These are phyloP conservation scores for Ceriops zippeliana DNA, from an alignment of 345 rosid genomes.

Conservation along the genomic window DNA sequence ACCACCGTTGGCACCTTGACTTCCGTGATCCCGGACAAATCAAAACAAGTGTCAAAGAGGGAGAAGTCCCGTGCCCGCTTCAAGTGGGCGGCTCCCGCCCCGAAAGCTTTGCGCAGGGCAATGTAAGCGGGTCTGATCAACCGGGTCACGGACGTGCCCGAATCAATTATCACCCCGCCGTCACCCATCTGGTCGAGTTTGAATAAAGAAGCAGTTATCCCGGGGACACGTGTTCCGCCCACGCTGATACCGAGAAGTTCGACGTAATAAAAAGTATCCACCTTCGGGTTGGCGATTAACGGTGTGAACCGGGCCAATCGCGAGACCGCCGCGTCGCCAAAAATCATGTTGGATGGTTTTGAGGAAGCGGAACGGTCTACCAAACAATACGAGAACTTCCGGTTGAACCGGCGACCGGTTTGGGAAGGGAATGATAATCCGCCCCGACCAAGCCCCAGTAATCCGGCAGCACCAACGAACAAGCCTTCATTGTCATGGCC, in stretches of 20 bases:
- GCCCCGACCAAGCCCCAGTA: slow-evolving; percentile 88
- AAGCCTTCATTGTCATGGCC: slow-evolving; percentile 95
- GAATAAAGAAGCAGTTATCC: slow-evolving; percentile 65
- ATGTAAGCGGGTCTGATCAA: slow-evolving; percentile 67
- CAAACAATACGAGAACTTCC: slow-evolving; percentile 82
- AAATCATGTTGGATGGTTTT: slow-evolving; percentile 73
- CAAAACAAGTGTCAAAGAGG: slow-evolving; percentile 81
- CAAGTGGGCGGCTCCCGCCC: slow-evolving; percentile 40
- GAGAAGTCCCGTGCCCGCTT: slow-evolving; percentile 54
- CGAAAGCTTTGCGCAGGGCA: slow-evolving; percentile 63
- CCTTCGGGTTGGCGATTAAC: slow-evolving; percentile 65
- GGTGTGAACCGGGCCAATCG: slow-evolving; percentile 78
- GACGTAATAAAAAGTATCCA: slow-evolving; percentile 89
- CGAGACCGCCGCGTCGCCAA: slow-evolving; percentile 75
- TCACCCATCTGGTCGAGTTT: slow-evolving; percentile 65
- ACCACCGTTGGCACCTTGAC: slow-evolving; percentile 80
- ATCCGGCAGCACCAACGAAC: slow-evolving; percentile 89
- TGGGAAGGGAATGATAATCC: slow-evolving; percentile 76
- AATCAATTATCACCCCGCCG: slow-evolving; percentile 90
- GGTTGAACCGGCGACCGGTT: slow-evolving; percentile 68
- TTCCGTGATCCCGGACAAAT: slow-evolving; percentile 53
- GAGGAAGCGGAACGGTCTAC: slow-evolving; percentile 84
- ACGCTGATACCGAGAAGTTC: slow-evolving; percentile 83
- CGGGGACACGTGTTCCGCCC: slow-evolving; percentile 71
- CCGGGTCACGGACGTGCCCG: slow-evolving; percentile 84